Evolutionary conservation across 139 green algal genomes (phyloP), one percentile per base, ranked within the genome.

Genomic region (Tetraselmis chui): DNA sequence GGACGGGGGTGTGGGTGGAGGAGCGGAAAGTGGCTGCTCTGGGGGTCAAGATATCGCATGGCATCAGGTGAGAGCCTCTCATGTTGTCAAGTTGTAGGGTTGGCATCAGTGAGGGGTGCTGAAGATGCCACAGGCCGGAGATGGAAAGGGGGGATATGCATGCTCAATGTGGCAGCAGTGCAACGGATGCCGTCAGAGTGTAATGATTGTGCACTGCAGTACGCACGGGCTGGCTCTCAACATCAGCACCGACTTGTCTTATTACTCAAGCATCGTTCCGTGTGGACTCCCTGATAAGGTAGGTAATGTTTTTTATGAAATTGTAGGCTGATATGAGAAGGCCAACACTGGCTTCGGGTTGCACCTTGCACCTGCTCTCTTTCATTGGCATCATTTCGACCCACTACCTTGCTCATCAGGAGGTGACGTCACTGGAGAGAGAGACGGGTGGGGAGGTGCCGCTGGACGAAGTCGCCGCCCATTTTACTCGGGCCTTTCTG

Each of bases 201-300:
- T 27, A n/a, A n/a, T n/a, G n/a, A n/a, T 18, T 18, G 45, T 5
- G 18, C 18, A 23, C 2, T 29, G 28, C 85, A 89, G 83, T 59
- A 91, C 84, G 28, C 95, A 99, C 82, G 96, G 96, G 2, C 27
- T 98, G 11, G 96, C 96, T 0, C 86, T 98, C 28, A 99, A 99
- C 80, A 87, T 95, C 0, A 79, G 27, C 74, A 91, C 91, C 2
- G 89, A 97, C 84, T 87, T 99, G 22, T 30, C 32, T 1, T 85
- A 78, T 1, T 99, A 94, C 59, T 59, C 85, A 0, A 31, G 91
- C 85, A 98, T 99, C 78, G 80, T 97, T 0, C 90, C 94, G 0
- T 98, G 94, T 75, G 94, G 94, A 76, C 90, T 89, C 0, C 78
- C 79, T 2, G 90, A 91, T 76, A 86, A 87, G 74, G 83, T 83